A percentile compares a stretch with the other conserved stretches of the same genome.
Conservation (phyloP, 208 protist genomes). For the Phytomonas francai region DNA sequence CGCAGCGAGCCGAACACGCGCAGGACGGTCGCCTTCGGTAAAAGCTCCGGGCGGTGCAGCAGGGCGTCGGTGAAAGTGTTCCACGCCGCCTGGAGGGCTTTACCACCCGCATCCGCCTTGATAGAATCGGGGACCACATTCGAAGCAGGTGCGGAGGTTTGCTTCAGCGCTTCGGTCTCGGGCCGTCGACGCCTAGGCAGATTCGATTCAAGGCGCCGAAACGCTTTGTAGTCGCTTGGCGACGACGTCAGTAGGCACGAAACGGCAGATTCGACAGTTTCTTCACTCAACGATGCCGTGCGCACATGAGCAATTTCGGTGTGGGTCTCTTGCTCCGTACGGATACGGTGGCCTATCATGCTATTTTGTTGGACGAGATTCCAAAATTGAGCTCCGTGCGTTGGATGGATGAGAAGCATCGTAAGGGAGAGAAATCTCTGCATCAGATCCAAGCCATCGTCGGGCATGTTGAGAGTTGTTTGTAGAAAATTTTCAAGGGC, state of each 20-base stretch:
- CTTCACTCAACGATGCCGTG: neutral
- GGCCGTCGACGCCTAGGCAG: neutral
- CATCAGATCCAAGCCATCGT: neutral
- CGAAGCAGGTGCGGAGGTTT: neutral
- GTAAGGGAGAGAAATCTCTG: neutral
- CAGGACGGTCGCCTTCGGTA: neutral
- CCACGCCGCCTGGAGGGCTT: conserved; percentile 8
- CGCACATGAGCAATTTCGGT: neutral
- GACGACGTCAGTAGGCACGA: neutral
- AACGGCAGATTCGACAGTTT: neutral
- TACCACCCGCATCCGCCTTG: neutral
- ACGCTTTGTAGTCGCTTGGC: neutral
- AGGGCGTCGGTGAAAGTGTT: neutral
- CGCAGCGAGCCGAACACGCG: conserved; percentile 11
- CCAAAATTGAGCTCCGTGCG: neutral
- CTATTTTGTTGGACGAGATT: neutral
- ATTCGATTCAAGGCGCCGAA: neutral
- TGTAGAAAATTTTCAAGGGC: neutral
- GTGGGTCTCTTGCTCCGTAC: neutral
- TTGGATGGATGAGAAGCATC: neutral
- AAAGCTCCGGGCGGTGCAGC: conserved; percentile 2
- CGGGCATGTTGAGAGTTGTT: neutral
- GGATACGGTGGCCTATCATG: neutral
- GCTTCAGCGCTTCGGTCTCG: neutral
- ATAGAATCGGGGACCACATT: neutral